Evolutionary conservation across 2,329 filamentous ascomycete species (phyloP).

Genomic region (Pseudocercospora ulei): DNA sequence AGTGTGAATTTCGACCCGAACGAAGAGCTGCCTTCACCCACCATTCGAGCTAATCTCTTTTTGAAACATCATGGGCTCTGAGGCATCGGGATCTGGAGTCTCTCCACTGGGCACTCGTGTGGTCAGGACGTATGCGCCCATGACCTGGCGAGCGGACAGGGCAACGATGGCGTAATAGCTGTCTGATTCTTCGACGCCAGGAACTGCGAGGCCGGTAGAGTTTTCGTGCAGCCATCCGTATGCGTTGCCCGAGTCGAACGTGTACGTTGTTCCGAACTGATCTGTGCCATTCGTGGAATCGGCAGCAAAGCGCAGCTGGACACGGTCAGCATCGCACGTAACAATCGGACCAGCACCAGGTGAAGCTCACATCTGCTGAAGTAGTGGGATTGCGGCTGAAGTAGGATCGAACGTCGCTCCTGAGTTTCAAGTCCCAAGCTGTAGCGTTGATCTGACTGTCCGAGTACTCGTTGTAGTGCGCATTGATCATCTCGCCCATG

Average conservation of each 20-base stretch:
- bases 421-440: constrained; percentile 10
- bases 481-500: constrained; percentile 4
- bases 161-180: constrained; percentile 16
- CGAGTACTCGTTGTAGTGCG: constrained; percentile 10
- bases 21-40: too few species aligned
- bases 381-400: background rate
- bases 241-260: constrained; percentile 2
- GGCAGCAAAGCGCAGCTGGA: background rate
- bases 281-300: constrained; percentile 8
- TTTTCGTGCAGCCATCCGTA: constrained; percentile 9
- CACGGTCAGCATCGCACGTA: background rate
- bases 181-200: constrained; percentile 10
- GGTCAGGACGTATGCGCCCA: constrained; percentile 14
- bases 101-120: background rate
- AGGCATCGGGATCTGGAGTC: too few species aligned
- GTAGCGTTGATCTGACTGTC: constrained; percentile 4
- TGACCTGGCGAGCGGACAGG: constrained; percentile 13
- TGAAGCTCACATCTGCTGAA: background rate
- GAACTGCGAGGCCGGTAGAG: constrained; percentile 9
- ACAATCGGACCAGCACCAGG: background rate
- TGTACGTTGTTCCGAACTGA: constrained; percentile 10
- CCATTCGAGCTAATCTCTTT: constrained; percentile 47
- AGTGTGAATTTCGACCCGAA: too few species aligned
- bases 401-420: constrained; percentile 7
- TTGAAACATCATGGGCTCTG: constrained; percentile 37